phyloP scores from a whole-genome alignment of 2,329 filamentous ascomycete species.

The Ophiostoma fasciatum region DNA sequence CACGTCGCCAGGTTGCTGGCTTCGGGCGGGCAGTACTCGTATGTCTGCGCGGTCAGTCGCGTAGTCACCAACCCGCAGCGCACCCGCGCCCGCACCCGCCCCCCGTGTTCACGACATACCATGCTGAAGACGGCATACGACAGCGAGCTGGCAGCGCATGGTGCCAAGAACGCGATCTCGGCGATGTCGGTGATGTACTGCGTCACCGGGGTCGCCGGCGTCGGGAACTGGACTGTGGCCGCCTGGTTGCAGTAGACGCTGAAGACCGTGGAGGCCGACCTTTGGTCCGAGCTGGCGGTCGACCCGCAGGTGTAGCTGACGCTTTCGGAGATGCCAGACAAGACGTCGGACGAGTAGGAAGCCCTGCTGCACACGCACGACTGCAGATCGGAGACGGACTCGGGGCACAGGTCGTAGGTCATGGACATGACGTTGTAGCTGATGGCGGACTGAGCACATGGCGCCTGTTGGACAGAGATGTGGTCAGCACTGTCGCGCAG shows the following conservation, averaged over 20 bases:
- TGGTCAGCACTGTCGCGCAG: background rate
- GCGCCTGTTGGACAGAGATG: slow-evolving; percentile 24
- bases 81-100: too few relatives aligned
- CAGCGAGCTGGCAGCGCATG: slow-evolving; percentile 26
- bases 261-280: slow-evolving; percentile 30
- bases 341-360: slow-evolving; percentile 25
- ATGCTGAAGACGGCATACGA: slow-evolving; percentile 24
- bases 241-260: slow-evolving; percentile 34
- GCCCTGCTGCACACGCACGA: slow-evolving; percentile 38
- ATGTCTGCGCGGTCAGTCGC: slow-evolving; percentile 9
- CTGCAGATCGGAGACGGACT: slow-evolving; percentile 29
- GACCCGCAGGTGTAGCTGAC: slow-evolving; percentile 26
- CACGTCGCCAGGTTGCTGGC: slow-evolving; percentile 28
- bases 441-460: slow-evolving; percentile 32
- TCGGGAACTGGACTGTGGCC: slow-evolving; percentile 22
- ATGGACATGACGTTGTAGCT: slow-evolving; percentile 27
- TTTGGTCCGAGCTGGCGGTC: slow-evolving; percentile 31
- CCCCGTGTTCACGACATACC: too few relatives aligned
- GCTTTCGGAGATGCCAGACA: background rate
- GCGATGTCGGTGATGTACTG: slow-evolving; percentile 36
- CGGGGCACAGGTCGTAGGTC: slow-evolving; percentile 28
- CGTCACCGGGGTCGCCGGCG: slow-evolving; percentile 27
- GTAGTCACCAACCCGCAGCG: too few relatives aligned
- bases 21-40: slow-evolving; percentile 15
- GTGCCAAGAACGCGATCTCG: slow-evolving; percentile 25